A percentile compares a stretch with the other conserved stretches of the same genome.
phyloP scores from a whole-genome alignment of 768 basidiomycete genomes.

The Holtermanniella nyarrowii region DNA sequence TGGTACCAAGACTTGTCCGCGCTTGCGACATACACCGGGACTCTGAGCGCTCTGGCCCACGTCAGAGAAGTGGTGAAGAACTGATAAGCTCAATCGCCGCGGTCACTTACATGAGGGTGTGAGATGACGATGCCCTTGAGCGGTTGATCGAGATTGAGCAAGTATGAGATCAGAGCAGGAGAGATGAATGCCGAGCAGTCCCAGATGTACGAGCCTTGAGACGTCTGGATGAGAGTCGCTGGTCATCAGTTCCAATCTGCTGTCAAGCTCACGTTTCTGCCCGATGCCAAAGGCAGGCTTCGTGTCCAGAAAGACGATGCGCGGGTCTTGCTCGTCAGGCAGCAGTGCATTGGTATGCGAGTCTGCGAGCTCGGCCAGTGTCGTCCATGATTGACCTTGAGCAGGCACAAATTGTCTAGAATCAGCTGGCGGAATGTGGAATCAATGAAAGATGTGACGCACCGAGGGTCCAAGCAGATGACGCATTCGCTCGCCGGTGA shows the following conservation, averaged over 20 bases:
- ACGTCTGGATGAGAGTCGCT: conserved; percentile 36
- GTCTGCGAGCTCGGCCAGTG: conserved; percentile 17
- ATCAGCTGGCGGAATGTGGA: conserved; percentile 7
- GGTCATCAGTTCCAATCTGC: not conserved
- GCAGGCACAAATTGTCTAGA: conserved; percentile 32
- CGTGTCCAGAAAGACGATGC: conserved; percentile 25
- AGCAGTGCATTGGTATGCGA: conserved; percentile 17
- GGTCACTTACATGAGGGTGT: conserved; percentile 34
- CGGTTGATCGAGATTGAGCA: conserved; percentile 16
- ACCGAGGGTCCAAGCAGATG: conserved; percentile 1
- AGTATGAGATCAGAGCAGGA: conserved; percentile 14
- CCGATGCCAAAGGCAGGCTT: conserved; percentile 34
- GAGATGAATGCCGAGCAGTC: conserved; percentile 35
- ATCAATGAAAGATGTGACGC: not conserved
- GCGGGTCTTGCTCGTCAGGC: conserved; percentile 25
- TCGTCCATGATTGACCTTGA: conserved; percentile 33
- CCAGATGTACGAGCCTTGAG: conserved; percentile 35
- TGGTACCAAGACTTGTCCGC: conserved; percentile 35
- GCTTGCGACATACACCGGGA: conserved; percentile 29
- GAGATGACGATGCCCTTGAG: conserved; percentile 37
- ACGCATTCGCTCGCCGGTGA: conserved; percentile 12
- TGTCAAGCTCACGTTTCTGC: conserved; percentile 28
- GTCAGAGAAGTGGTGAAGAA: conserved; percentile 38
- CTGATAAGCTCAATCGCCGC: conserved; percentile 6
- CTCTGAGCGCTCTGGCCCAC: conserved; percentile 29